Conservation (phyloP, 129 eudicot genomes). For the Calendula officinalis region DNA sequence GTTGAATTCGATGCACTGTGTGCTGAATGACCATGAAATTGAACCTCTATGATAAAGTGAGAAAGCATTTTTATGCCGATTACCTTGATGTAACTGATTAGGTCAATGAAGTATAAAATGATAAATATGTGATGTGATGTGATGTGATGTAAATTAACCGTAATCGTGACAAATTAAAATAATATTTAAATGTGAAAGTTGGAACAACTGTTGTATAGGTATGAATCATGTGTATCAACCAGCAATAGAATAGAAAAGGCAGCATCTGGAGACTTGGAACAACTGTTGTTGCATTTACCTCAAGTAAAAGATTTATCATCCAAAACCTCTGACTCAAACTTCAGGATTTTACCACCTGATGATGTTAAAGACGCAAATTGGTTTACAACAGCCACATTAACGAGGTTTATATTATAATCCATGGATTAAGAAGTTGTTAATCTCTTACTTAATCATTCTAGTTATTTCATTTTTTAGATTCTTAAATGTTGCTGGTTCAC, state of each 20-base stretch:
- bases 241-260: slow-evolving; percentile 53
- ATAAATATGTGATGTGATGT: neutral
- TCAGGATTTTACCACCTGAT: slow-evolving; percentile 56
- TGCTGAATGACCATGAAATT: neutral
- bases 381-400: slow-evolving; percentile 72
- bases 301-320: slow-evolving; percentile 50
- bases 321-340: slow-evolving; percentile 55
- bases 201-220: slow-evolving; percentile 39
- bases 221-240: slow-evolving; percentile 50
- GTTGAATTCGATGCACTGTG: slow-evolving; percentile 22
- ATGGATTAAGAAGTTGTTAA: slow-evolving; percentile 2
- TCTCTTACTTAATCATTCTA: slow-evolving; percentile 14
- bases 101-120: slow-evolving; percentile 6
- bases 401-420: slow-evolving; percentile 52
- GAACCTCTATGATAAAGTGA: neutral
- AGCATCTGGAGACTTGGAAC: slow-evolving; percentile 67
- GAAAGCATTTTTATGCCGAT: neutral
- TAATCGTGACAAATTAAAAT: no score
- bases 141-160: no score
- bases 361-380: slow-evolving; percentile 38
- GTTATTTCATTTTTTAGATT: slow-evolving; percentile 46
- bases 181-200: no score
- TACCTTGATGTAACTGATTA: slow-evolving; percentile 10
- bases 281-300: slow-evolving; percentile 58
- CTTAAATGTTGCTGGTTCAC: slow-evolving; percentile 51